Percentiles rank a stretch among this genome's conserved stretches.
phyloP scores from a whole-genome alignment of 371 early-diverging fungal genomes.

The Mortierella sp. region DNA sequence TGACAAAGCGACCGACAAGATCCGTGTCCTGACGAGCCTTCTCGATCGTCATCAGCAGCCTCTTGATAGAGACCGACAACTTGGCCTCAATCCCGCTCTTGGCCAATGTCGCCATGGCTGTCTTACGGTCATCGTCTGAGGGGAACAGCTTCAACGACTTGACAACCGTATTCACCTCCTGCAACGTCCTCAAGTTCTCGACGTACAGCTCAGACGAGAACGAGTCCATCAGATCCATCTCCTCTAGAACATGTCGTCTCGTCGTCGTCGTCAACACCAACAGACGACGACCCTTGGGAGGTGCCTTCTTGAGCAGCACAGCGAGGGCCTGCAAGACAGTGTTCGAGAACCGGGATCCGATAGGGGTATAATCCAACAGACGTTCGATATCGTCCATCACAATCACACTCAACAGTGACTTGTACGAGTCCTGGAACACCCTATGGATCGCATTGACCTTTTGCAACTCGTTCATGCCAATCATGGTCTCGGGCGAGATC shows the following conservation, averaged over 20 bases:
- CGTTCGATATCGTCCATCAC: conserved; percentile 99
- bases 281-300: conserved; percentile 89
- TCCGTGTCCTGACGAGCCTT: conserved; percentile 90
- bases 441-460: conserved; percentile 94
- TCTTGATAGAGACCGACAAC: conserved; percentile 92
- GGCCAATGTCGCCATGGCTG: conserved; percentile 69
- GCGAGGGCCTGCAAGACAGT: conserved; percentile 95
- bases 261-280: conserved; percentile 92
- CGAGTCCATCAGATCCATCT: conserved; percentile 90
- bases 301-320: conserved; percentile 92
- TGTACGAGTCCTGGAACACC: conserved; percentile 98
- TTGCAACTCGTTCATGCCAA: conserved; percentile 95
- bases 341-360: conserved; percentile 99
- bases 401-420: conserved; percentile 96
- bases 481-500: conserved; percentile 98
- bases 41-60: conserved; percentile 89
- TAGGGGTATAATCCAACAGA: conserved; percentile 97
- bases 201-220: conserved; percentile 91
- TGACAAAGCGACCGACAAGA: conserved; percentile 74
- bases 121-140: conserved; percentile 68
- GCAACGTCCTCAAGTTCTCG: conserved; percentile 78
- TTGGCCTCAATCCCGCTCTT: conserved; percentile 70
- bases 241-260: conserved; percentile 82
- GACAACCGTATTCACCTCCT: conserved; percentile 82
- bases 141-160: conserved; percentile 72